Evolutionary conservation across 495 filamentous ascomycete species (phyloP), one percentile per base, ranked within the genome.

Genomic region (Rhizodiscina lignyota): DNA sequence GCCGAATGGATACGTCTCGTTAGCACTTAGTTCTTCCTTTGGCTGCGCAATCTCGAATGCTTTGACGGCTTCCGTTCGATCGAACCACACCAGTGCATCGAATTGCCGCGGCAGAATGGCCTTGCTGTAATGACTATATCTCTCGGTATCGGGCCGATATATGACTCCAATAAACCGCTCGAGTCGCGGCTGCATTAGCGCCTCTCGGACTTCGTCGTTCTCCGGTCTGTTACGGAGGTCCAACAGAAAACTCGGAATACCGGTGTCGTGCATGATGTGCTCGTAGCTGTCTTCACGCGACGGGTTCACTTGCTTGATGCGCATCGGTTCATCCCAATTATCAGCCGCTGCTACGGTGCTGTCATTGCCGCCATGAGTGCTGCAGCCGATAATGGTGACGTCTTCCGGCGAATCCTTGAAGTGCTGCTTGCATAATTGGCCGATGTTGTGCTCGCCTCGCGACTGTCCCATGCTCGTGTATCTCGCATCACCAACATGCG

Each of bases 121-220:
- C 26, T 57, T 50, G 18, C 64, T 68, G 45, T 74, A 74, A 44
- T 72, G 69, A 18, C 64, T 68, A 32, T 60, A 35, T 6, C 55
- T 49, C 46, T 74, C 70, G 0, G 68, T 68, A 11, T 62, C 57
- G 4, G 69, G 70, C 3, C 60, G 51, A 44, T 73, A 74, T n/a
- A 74, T 68, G 8, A 73, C 69, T 1, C 70, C 70, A 22, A 74
- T 73, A 35, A 70, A 72, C 4, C 70, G 45, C 52, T 73, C 54
- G 4, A 69, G 48, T 13, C 62, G 44, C 19, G 48, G 51, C 33
- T 50, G 42, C 41, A 50, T 54, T 31, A 73, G 40, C 6, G 55
- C 62, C 38, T 54, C 32, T 15, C 55, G 40, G 32, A 72, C 50
- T 30, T 47, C 38, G 12, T 50, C 38, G 34, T 61, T 45, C 32